Conservation (phyloP, 257 asterid genomes). For the Prunella vulgaris region DNA sequence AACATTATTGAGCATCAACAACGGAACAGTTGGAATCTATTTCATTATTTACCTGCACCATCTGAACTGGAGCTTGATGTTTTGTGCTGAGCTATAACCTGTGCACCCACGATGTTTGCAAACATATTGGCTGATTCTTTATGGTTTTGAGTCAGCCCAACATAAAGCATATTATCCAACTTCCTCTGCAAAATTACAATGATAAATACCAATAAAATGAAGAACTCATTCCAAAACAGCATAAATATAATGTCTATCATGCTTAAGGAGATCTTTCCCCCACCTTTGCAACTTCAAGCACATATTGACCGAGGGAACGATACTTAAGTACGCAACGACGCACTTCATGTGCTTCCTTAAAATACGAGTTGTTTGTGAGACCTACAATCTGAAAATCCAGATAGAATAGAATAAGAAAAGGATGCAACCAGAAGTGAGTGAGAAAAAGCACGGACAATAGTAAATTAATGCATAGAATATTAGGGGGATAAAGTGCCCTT, state of each 20-base stretch:
- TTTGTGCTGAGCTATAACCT: slow-evolving; percentile 71
- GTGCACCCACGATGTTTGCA: slow-evolving; percentile 89
- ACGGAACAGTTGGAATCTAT: neutral
- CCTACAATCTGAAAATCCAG: slow-evolving; percentile 56
- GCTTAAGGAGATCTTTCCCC: slow-evolving; percentile 15
- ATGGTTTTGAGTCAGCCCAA: slow-evolving; percentile 94
- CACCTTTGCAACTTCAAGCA: slow-evolving; percentile 94
- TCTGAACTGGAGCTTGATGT: slow-evolving; percentile 35
- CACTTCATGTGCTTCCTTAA: slow-evolving; percentile 70
- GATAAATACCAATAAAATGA: slow-evolving; percentile 21
- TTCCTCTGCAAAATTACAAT: slow-evolving; percentile 76
- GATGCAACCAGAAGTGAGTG: neutral
- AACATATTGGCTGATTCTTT: slow-evolving; percentile 86
- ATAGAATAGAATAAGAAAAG: slow-evolving; percentile 3
- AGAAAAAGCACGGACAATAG: neutral
- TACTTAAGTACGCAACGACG: slow-evolving; percentile 80
- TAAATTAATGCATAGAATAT: neutral
- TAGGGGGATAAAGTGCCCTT: neutral
- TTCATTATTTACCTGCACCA: slow-evolving; percentile 26
- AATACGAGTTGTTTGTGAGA: slow-evolving; percentile 87
- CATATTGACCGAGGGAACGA: slow-evolving; percentile 70
- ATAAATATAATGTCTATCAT: slow-evolving; percentile 8
- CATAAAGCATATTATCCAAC: slow-evolving; percentile 81
- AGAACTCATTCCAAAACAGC: slow-evolving; percentile 1
- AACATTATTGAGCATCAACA: neutral